Conservation (phyloP, 2,329 filamentous ascomycete species). For the Penicillium aurantiogriseum region DNA sequence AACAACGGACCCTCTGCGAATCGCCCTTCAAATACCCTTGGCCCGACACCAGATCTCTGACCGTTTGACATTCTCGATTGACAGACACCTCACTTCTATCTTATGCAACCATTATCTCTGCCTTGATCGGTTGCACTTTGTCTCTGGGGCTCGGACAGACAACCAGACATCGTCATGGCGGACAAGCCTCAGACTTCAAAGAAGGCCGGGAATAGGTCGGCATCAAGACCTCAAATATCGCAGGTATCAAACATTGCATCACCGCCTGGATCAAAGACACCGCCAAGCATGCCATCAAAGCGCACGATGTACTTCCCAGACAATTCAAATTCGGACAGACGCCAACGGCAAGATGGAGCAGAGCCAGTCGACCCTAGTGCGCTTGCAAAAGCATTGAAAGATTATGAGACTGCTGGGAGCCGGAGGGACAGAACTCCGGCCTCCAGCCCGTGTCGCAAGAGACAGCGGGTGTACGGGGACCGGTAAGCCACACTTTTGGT, state of each 20-base stretch:
- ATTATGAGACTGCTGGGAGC: conserved; percentile 60
- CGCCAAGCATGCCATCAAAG: conserved; percentile 53
- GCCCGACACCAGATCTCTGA: not conserved
- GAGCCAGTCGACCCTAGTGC: conserved; percentile 60
- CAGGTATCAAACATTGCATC: conserved; percentile 41
- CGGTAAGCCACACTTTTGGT: conserved; percentile 48
- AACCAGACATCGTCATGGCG: conserved; percentile 20
- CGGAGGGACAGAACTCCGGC: conserved; percentile 61
- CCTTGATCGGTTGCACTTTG: conserved; percentile 12
- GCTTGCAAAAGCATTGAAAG: conserved; percentile 60
- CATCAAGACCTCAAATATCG: conserved; percentile 19
- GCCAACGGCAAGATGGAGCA: conserved; percentile 36
- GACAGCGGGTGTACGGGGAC: conserved; percentile 64
- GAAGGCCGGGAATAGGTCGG: conserved; percentile 20
- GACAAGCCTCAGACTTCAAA: conserved; percentile 19
- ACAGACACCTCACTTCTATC: not conserved
- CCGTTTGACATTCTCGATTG: not conserved
- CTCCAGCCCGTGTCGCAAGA: conserved; percentile 66
- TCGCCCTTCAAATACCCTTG: conserved; percentile 13
- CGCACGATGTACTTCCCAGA: conserved; percentile 45
- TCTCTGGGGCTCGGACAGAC: conserved; percentile 12
- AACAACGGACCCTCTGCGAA: conserved; percentile 9
- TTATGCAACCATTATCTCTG: conserved; percentile 13
- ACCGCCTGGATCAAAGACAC: conserved; percentile 60
- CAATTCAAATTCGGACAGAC: conserved; percentile 22